These are phyloP conservation scores for Saposhnikovia divaricata DNA, from an alignment of 129 eudicot species.

Conservation along the genomic window DNA sequence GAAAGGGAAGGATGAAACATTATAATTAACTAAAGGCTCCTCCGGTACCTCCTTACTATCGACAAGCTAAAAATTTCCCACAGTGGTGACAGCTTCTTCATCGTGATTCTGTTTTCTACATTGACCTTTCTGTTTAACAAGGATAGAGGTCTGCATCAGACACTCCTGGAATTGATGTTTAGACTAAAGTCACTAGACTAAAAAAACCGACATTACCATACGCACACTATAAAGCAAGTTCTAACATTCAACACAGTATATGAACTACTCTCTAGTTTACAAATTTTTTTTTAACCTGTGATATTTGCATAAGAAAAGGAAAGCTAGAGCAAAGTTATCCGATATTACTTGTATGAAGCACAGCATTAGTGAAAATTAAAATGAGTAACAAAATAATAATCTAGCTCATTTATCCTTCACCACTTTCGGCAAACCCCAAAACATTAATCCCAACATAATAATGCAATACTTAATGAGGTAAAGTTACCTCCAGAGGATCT, in stretches of 20 bases:
- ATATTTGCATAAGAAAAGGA: not conserved
- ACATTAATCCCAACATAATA: not conserved
- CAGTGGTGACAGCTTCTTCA: constrained; percentile 24
- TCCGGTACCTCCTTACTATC: constrained; percentile 23
- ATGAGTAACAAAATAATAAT: not conserved
- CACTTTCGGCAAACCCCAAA: not conserved
- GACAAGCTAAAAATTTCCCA: constrained; percentile 29
- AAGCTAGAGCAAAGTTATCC: not conserved
- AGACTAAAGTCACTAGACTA: constrained; percentile 4
- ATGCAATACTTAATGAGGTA: not conserved
- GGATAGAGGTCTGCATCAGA: constrained; percentile 26
- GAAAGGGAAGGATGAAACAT: not conserved
- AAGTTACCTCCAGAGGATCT: constrained; percentile 81
- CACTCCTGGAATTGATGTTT: constrained; percentile 7
- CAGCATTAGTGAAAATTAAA: not conserved
- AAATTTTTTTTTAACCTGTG: not conserved
- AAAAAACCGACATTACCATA: not conserved
- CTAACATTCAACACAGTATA: not conserved
- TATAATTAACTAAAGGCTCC: constrained; percentile 15
- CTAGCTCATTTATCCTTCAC: not conserved
- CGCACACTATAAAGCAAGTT: not conserved
- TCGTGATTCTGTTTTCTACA: constrained; percentile 16
- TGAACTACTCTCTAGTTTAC: not conserved
- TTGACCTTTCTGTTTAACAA: constrained; percentile 19
- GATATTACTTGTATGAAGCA: not conserved